Evolutionary conservation across 1,284 basidiomycete genomes (phyloP).

Genomic region (Waitea zeae): DNA sequence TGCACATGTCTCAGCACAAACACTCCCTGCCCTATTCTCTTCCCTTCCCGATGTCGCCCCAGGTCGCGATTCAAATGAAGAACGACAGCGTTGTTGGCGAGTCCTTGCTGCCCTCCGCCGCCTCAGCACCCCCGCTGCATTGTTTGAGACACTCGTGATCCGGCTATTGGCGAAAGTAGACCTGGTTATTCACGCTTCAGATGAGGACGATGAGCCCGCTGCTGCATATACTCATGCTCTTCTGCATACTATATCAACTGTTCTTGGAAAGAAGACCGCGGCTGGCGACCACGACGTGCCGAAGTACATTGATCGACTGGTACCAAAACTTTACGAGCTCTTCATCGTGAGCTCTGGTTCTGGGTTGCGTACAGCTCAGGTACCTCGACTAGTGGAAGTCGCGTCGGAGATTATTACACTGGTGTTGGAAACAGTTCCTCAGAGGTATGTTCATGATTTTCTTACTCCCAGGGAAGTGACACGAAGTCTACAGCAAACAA

Average conservation of each 20-base stretch:
- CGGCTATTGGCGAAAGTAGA: conserved; percentile 72
- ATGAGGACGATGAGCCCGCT: conserved; percentile 28
- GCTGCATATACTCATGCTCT: conserved; percentile 76
- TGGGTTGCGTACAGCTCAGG: conserved; percentile 21
- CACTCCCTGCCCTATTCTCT: conserved; percentile 66
- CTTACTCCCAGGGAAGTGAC: too few species aligned
- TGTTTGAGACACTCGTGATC: conserved; percentile 78
- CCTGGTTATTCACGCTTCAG: conserved; percentile 32
- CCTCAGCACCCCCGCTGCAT: conserved; percentile 57
- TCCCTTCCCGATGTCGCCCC: conserved; percentile 57
- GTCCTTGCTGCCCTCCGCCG: conserved; percentile 57
- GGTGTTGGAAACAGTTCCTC: conserved; percentile 50
- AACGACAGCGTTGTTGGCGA: conserved; percentile 49
- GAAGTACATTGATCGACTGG: conserved; percentile 62
- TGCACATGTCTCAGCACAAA: conserved; percentile 56
- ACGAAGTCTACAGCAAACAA: too few species aligned
- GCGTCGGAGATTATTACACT: conserved; percentile 49
- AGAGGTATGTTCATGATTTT: too few species aligned
- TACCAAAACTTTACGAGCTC: conserved; percentile 55
- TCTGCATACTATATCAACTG: conserved; percentile 48
- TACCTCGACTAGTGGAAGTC: conserved; percentile 48
- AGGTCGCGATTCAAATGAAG: conserved; percentile 28
- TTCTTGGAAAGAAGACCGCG: conserved; percentile 49
- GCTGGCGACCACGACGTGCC: conserved; percentile 49
- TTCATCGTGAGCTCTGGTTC: too few species aligned